A percentile compares a stretch with the other conserved stretches of the same genome.
phyloP scores from a whole-genome alignment of 1,284 basidiomycete species.

The Austroboletus rostrupii region DNA sequence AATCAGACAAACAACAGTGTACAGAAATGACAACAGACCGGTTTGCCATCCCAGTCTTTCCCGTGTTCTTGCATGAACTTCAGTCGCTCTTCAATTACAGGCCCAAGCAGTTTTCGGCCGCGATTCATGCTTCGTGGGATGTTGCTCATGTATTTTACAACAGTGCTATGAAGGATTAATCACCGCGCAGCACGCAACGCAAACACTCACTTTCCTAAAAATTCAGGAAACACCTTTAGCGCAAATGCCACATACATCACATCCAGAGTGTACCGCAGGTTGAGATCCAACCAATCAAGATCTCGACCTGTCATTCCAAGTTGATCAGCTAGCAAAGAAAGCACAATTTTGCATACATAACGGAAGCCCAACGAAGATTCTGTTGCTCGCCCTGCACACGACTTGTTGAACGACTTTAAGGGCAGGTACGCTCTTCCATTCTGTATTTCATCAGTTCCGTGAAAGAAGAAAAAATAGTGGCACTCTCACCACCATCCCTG shows the following conservation, averaged over 20 bases:
- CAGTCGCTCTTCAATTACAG: slow-evolving; percentile 36
- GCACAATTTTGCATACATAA: slow-evolving; percentile 26
- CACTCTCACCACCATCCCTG: slow-evolving; percentile 9
- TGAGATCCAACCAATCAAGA: slow-evolving; percentile 35
- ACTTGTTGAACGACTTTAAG: slow-evolving; percentile 20
- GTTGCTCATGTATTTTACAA: background rate
- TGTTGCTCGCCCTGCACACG: slow-evolving; percentile 31
- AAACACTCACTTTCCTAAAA: too few species aligned
- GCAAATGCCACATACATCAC: slow-evolving; percentile 26
- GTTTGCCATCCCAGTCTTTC: slow-evolving; percentile 36
- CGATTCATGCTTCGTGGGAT: background rate
- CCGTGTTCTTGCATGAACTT: slow-evolving; percentile 31
- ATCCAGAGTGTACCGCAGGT: slow-evolving; percentile 31
- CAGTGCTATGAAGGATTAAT: accelerated
- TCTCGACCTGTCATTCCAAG: slow-evolving; percentile 7
- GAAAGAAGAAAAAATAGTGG: background rate
- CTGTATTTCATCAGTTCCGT: slow-evolving; percentile 8
- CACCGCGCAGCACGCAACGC: too few species aligned
- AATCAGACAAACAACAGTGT: slow-evolving; percentile 19
- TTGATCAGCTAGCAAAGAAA: background rate
- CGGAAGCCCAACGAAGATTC: slow-evolving; percentile 38
- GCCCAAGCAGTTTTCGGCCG: slow-evolving; percentile 27
- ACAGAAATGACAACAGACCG: slow-evolving; percentile 30
- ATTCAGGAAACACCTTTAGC: slow-evolving; percentile 35
- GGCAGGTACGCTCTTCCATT: slow-evolving; percentile 24